phyloP scores from a whole-genome alignment of 305 asterid genomes.

The Nicotiana rustica region DNA sequence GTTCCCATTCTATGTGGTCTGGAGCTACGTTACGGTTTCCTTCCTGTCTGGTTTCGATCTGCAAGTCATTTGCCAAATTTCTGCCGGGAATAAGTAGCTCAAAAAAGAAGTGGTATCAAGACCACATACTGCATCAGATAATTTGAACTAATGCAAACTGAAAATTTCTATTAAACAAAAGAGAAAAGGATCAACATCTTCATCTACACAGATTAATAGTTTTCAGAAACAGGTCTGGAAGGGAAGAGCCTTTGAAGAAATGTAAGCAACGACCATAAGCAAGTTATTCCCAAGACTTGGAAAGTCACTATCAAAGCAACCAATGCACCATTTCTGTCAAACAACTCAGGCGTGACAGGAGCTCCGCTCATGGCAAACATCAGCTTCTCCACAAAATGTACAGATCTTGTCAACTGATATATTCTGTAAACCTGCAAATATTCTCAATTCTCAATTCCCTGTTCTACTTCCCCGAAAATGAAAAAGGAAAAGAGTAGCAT shows the following conservation, averaged over 20 bases:
- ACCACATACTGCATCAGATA: background rate
- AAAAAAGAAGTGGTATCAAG: background rate
- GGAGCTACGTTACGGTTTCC: no score
- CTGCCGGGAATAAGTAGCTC: background rate
- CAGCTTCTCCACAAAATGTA: conserved; percentile 63
- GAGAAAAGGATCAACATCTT: background rate
- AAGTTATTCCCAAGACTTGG: conserved; percentile 68
- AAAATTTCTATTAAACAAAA: background rate
- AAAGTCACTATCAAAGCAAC: conserved; percentile 65
- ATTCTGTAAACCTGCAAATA: conserved; percentile 78
- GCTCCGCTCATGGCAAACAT: conserved; percentile 63
- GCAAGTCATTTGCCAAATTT: background rate
- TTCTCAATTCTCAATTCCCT: conserved; percentile 17
- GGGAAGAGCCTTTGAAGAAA: conserved; percentile 93
- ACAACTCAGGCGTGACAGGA: conserved; percentile 50
- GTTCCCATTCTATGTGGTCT: no score
- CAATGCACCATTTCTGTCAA: conserved; percentile 66
- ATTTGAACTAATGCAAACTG: background rate
- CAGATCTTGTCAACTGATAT: conserved; percentile 81
- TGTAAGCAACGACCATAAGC: conserved; percentile 90
- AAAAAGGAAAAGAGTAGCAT: conserved; percentile 10
- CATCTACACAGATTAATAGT: conserved; percentile 57
- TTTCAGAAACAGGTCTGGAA: conserved; percentile 87
- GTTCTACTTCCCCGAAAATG: background rate
- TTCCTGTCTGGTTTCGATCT: no score